Evolutionary conservation across 805 yeast genomes (phyloP).

Genomic region (Starmerella geochares): DNA sequence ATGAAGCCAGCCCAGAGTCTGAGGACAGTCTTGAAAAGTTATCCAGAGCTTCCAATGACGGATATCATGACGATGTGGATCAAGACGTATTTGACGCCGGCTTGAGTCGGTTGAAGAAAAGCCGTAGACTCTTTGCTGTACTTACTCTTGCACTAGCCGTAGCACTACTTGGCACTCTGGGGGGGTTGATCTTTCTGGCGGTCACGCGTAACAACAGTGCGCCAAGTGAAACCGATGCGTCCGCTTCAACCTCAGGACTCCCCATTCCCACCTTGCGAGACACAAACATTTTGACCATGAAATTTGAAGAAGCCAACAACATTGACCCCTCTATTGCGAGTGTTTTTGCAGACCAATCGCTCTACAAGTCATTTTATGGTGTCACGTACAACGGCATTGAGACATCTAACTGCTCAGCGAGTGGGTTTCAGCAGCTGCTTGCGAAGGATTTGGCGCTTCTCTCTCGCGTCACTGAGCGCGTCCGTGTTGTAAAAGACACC

Average conservation of each 20-base stretch:
- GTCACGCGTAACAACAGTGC: not conserved
- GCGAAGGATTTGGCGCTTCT: constrained; percentile 47
- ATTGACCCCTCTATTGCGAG: constrained; percentile 8
- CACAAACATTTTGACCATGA: not conserved
- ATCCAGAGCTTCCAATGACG: not conserved
- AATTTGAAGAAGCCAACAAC: not conserved
- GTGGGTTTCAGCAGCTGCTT: constrained; percentile 35
- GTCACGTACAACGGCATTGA: constrained; percentile 13
- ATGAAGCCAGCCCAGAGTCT: constrained; percentile 14
- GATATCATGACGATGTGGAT: not conserved
- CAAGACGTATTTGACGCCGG: not conserved
- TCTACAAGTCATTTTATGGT: constrained; percentile 15
- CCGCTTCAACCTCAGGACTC: not conserved
- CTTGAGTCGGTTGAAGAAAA: not conserved
- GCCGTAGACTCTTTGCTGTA: not conserved
- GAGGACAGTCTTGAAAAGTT: constrained; percentile 4
- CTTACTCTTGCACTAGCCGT: not conserved
- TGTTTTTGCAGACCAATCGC: constrained; percentile 13
- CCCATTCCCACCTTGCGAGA: not conserved
- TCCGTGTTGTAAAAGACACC: constrained; percentile 52
- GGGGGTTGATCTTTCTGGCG: constrained; percentile 11
- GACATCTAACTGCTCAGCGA: not conserved
- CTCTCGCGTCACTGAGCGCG: constrained; percentile 48
- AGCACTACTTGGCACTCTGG: constrained; percentile 6
- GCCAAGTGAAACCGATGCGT: not conserved